Base-by-base conservation (phyloP, 768 basidiomycete species). In the Tubosaeta brunneosetosa region DNA sequence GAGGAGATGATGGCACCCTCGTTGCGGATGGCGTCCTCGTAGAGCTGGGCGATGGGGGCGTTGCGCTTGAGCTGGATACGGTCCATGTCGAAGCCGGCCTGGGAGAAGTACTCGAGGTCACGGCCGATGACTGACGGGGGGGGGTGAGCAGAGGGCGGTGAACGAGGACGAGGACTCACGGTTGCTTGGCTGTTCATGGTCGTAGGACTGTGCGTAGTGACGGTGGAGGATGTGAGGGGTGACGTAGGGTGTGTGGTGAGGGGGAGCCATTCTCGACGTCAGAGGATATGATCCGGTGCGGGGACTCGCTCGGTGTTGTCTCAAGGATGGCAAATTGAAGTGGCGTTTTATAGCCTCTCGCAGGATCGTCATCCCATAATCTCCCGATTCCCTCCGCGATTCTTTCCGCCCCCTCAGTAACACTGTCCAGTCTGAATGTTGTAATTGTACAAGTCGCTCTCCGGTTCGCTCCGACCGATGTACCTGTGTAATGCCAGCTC, bases 31-130 rank as follows among this genome's bases (percentile, higher is more conserved):
- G 97, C 97, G 63, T 99, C 97, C 68, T 99, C 97, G 74, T 97
- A 97, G 40, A 95, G 86, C 61, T 86, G 81, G 1, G 94, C 91
- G 40, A 86, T 84, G 19, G 92, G 81, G 2, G 92, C 92, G 59
- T 95, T 95, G 73, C 92, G 90, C 74, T 91, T 94, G 73, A 99
- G 80, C 70, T 93, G 88, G 73, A 98, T 93, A 62, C 88, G 84
- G 66, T 94, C 88, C 88, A 98, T 97, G 76, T 99, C 95, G 75
- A 99, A 98, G 56, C 97, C 97, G 52, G 97, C 95, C 71, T 97
- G 89, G 36, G 95, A 98, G 83, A 97, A 97, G 75, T 94, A 91
- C 69, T 93, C 89, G 64, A 98, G 82, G 67, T 98, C 94, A 61
- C 81, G 85, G 63, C 91, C 93, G 64, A 95, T 86, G 68, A 94